phyloP scores from a whole-genome alignment of 1,284 basidiomycete genomes.

The Ustilago trichophora region DNA sequence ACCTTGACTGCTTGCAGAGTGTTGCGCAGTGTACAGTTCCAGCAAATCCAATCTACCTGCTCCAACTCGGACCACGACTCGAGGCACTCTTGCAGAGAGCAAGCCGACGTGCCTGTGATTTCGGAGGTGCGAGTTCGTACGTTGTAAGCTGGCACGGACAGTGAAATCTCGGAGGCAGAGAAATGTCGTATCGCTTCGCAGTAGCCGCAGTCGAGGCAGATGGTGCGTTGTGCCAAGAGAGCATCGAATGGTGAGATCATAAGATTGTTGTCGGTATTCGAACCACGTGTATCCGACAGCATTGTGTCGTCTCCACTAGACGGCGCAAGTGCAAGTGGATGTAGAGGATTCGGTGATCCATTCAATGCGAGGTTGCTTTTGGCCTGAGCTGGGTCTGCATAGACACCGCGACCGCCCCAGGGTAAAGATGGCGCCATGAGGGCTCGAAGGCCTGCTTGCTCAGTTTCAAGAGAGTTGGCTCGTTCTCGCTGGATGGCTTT shows the following conservation, averaged over 20 bases:
- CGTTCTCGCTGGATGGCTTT: slow-evolving; percentile 31
- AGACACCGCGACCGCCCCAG: slow-evolving; percentile 36
- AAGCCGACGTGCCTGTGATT: slow-evolving; percentile 41
- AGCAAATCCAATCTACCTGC: slow-evolving; percentile 63
- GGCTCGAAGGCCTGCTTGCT: slow-evolving; percentile 41
- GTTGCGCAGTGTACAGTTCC: slow-evolving; percentile 55
- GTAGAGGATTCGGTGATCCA: neutral
- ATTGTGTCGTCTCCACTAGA: neutral
- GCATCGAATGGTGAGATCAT: slow-evolving; percentile 49
- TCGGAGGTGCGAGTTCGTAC: slow-evolving; percentile 28
- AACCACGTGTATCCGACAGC: neutral
- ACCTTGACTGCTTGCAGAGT: slow-evolving; percentile 24
- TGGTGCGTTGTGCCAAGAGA: slow-evolving; percentile 55
- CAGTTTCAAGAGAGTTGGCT: slow-evolving; percentile 10
- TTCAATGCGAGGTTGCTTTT: slow-evolving; percentile 1
- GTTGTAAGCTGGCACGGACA: slow-evolving; percentile 49
- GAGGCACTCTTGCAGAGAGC: slow-evolving; percentile 57
- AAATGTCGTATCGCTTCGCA: slow-evolving; percentile 61
- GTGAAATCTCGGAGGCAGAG: slow-evolving; percentile 53
- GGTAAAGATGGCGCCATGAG: slow-evolving; percentile 47
- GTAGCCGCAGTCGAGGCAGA: slow-evolving; percentile 62
- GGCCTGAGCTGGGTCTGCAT: slow-evolving; percentile 28
- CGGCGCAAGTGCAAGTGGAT: neutral
- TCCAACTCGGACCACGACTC: slow-evolving; percentile 58
- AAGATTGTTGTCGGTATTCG: slow-evolving; percentile 5